Base-by-base conservation (phyloP, 768 basidiomycete genomes). In the Calocera cornea region DNA sequence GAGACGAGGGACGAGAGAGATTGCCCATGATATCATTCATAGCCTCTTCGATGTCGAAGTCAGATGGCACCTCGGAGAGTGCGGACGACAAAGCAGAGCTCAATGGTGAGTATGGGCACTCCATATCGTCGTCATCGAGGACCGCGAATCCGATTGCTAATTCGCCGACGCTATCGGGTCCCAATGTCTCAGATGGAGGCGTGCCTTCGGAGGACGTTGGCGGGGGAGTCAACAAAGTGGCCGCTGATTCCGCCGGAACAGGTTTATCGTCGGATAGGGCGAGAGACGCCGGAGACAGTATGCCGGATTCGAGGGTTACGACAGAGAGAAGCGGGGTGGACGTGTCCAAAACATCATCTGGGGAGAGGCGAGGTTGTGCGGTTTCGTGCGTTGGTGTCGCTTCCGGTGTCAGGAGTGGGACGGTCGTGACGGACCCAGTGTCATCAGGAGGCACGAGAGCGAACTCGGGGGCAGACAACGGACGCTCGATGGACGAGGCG, bases 401-500 rank as follows among this genome's bases (percentile, higher is more conserved):
- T 47, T 75, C 41, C 44, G 54, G 63, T 22, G 41, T 47, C 19
- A 34, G 12, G 10, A 34, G 7, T 7, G 29, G 10, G 33, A 16
- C 19, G 63, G 12, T 29, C 41, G 41, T 12, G 3, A 2, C 16
- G 1, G 19, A 65, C 29, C 16, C 24, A 17, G 5, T n/a, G 36
- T 54, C 47, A 14, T 40, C 33, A n/a, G 33, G 41, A 7, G 49
- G 64, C 67, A 44, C 54, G 24, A 33, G 22, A 16, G 64, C 31
- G 44, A 38, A 33, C 54, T 60, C 27, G 24, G 54, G 14, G 19
- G 22, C 41, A 2, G 22, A 12, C 22, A 44, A 54, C 29, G 34
- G 31, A 12, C 16, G 34, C 16, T 41, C 17, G 29, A 16, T 17
- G n/a, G 71, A 72, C 47, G 65, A 75, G 72, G 64, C 70, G 68